Base-by-base conservation (phyloP, 139 green algal species). In the Chlamydomonas incerta region DNA sequence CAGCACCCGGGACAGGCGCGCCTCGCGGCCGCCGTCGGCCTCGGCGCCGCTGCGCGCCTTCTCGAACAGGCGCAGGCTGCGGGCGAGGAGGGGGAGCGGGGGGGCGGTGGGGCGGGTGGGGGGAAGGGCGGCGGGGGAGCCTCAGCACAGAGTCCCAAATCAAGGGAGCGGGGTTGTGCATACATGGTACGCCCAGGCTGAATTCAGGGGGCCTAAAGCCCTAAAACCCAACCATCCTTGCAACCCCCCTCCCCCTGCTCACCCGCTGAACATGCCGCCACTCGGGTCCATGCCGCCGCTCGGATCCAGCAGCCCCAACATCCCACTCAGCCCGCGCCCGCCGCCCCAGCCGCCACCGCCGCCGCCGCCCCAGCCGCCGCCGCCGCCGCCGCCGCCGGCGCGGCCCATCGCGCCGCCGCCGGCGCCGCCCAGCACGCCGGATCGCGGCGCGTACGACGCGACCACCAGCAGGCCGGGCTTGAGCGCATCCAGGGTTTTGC, bases 401-500 rank as follows among this genome's bases (percentile, higher is more conserved):
- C 58, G 23, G 58, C 21, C 58, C 58, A 28, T 66, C 8, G 24
- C 3, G 8, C 58, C 58, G 58, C 74, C 58, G 35, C n/a, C 11
- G 28, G 37, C 60, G 28, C 50, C 72, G 41, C 67, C 35, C 76
- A 46, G 37, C 62, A 37, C 35, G 9, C 23, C 69, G 24, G 17
- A 24, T 1, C 31, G 66, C 13, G 76, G 62, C 37, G 37, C 62
- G 41, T 63, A 20, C 8, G 62, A 65, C 3, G 76, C 76, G 28
- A 83, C 41, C 62, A 83, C 37, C 76, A 83, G 28, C 76, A 83
- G 60, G 1, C 76, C 76, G 57, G 62, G 76, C 41, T 62, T 37
- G 60, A 83, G 29, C 15, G 60, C 1, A 2, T 74, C 76, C 76
- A 83, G 76, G 1, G 28, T 28, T 1, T 17, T 29, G 26, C 76